Evolutionary conservation across 441 rosid species (phyloP).

Genomic region (Brassica balearica): DNA sequence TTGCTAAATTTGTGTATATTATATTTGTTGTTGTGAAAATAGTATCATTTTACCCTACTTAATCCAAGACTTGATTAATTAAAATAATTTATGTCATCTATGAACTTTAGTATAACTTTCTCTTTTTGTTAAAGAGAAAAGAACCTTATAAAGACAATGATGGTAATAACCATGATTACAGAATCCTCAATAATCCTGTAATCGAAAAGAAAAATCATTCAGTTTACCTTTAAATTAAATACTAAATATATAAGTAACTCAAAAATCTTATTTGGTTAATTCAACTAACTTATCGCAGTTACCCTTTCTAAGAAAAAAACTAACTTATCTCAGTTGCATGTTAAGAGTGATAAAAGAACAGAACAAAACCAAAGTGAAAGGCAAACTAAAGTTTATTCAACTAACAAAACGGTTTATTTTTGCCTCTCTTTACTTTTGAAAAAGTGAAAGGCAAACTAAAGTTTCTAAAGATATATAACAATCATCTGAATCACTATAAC

Average conservation of each 20-base stretch:
- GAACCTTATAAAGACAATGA: conserved; percentile 37
- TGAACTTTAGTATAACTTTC: conserved; percentile 13
- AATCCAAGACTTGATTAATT: not conserved
- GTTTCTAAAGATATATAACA: not conserved
- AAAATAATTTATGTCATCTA: not conserved
- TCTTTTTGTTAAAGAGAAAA: conserved; percentile 33
- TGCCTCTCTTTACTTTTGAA: conserved; percentile 29
- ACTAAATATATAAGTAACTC: not conserved
- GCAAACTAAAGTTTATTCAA: too few species aligned
- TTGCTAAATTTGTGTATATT: too few species aligned
- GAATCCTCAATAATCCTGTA: conserved; percentile 20
- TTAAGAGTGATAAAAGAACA: not conserved
- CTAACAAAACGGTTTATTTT: too few species aligned
- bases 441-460: conserved; percentile 28
- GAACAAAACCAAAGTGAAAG: conserved; percentile 3
- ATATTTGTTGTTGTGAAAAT: not conserved
- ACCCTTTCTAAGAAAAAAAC: not conserved
- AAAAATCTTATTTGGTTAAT: not conserved
- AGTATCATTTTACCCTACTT: not conserved
- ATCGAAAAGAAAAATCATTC: conserved; percentile 12
- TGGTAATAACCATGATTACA: conserved; percentile 34
- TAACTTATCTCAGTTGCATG: not conserved
- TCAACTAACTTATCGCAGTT: not conserved
- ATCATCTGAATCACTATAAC: conserved; percentile 1
- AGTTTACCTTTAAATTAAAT: not conserved